A percentile compares a stretch with the other conserved stretches of the same genome.
Conservation (phyloP, 108 stramenopile species). For the Epipyxis sp. region DNA sequence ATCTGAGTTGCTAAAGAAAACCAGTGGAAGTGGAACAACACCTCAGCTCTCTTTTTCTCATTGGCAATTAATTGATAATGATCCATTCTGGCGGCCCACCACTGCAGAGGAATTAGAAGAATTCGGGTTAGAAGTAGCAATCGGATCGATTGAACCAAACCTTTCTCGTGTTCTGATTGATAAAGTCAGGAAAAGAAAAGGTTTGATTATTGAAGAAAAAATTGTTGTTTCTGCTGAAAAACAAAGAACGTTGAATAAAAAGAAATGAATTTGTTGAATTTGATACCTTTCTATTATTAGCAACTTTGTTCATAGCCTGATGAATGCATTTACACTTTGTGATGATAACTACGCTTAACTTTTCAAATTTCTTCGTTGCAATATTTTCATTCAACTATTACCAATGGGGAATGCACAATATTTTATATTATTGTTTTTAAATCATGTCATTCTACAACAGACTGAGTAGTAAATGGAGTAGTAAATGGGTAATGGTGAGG, state of each 20-base stretch:
- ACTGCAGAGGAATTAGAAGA: constrained; percentile 83
- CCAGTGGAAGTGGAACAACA: constrained; percentile 79
- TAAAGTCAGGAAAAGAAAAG: constrained; percentile 73
- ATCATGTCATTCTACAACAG: no score
- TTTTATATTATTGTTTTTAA: no score
- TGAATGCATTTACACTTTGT: no score
- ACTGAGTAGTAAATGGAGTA: no score
- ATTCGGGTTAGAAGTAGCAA: constrained; percentile 79
- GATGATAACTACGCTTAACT: no score
- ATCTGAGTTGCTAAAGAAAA: constrained; percentile 70
- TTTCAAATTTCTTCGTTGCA: no score
- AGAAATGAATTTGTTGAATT: constrained; percentile 63
- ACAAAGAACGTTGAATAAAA: constrained; percentile 78
- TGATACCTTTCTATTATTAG: no score
- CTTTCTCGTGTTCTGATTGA: constrained; percentile 75
- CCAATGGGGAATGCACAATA: no score
- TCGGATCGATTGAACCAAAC: no score
- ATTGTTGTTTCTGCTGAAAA: constrained; percentile 84
- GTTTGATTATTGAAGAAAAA: constrained; percentile 73
- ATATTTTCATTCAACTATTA: no score
- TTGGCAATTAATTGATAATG: constrained; percentile 74
- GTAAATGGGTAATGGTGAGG: no score
- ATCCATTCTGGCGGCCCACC: constrained; percentile 89
- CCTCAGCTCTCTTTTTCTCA: constrained; percentile 77
- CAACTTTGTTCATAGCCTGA: no score